Evolutionary conservation across 2,329 filamentous ascomycete genomes (phyloP).

Genomic region (Parascedosporium putredinis): DNA sequence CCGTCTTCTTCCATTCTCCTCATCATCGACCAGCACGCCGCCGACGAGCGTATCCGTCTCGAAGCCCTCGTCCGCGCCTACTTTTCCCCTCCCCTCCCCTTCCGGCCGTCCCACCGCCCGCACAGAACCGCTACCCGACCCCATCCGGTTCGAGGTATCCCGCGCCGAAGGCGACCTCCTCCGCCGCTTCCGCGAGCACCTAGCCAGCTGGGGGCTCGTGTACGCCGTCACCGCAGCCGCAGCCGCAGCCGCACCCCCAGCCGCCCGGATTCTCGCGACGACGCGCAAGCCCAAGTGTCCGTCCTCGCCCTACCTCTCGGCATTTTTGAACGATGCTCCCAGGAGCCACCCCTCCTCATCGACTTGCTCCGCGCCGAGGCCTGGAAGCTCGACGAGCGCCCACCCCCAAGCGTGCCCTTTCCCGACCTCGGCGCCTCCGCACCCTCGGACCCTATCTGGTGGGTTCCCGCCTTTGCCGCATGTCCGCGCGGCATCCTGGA

Average conservation of each 20-base stretch:
- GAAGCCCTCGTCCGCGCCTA: constrained; percentile 57
- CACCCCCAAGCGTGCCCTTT: no score
- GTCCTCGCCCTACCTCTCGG: constrained; percentile 55
- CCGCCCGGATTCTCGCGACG: no score
- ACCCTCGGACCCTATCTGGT: constrained; percentile 24
- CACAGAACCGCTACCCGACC: constrained; percentile 33
- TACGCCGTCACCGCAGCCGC: constrained; percentile 37
- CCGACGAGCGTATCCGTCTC: constrained; percentile 76
- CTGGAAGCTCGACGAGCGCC: constrained; percentile 51
- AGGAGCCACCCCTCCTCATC: constrained; percentile 61
- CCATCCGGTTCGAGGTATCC: constrained; percentile 56
- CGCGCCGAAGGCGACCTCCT: constrained; percentile 51
- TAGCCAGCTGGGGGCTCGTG: constrained; percentile 64
- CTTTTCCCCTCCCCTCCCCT: constrained; percentile 25
- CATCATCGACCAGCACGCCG: constrained; percentile 87
- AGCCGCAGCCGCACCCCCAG: neutral
- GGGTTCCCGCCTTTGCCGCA: constrained; percentile 52
- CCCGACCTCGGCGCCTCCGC: neutral
- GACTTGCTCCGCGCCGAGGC: constrained; percentile 65
- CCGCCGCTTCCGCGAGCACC: constrained; percentile 38
- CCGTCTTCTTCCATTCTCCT: constrained; percentile 46
- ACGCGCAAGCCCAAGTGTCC: constrained; percentile 24
- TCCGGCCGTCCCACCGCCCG: constrained; percentile 13
- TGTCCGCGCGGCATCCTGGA: constrained; percentile 71
- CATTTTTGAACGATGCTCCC: constrained; percentile 65